Percentiles rank a stretch among this genome's conserved stretches.
Conservation (phyloP, 345 rosid genomes). For the Ceriops decandra region DNA sequence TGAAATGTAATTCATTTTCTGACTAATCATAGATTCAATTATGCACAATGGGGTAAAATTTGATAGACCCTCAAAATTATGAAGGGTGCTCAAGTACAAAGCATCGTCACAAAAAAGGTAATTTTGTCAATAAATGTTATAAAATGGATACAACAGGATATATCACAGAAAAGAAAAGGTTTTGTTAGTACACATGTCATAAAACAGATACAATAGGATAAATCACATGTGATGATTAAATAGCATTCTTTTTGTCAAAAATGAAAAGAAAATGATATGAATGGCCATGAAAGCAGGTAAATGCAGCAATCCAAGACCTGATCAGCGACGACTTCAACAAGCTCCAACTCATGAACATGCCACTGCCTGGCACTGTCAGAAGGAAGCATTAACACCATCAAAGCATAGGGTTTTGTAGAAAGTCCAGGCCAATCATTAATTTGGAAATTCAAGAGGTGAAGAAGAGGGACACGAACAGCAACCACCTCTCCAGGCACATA, state of each 20-base stretch:
- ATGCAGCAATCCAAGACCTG: slow-evolving; percentile 46
- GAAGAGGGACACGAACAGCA: slow-evolving; percentile 93
- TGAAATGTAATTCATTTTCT: too few species aligned
- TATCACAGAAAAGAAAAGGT: not conserved
- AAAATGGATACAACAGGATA: too few species aligned
- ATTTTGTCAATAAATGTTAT: too few species aligned
- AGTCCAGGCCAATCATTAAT: slow-evolving; percentile 99
- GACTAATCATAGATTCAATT: too few species aligned
- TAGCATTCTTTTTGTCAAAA: not conserved
- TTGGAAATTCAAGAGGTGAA: slow-evolving; percentile 92
- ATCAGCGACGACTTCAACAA: slow-evolving; percentile 98
- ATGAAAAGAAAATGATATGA: not conserved
- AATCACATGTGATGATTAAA: not conserved
- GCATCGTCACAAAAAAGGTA: too few species aligned
- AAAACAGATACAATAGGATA: not conserved
- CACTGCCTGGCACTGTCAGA: slow-evolving; percentile 98
- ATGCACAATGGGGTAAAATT: too few species aligned
- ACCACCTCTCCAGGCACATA: slow-evolving; percentile 90
- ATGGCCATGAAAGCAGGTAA: not conserved
- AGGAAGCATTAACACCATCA: slow-evolving; percentile 98
- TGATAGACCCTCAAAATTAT: too few species aligned
- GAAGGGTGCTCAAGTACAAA: too few species aligned
- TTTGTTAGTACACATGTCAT: not conserved
- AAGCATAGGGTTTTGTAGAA: slow-evolving; percentile 85
- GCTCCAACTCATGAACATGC: slow-evolving; percentile 96